Base-by-base conservation (phyloP, 179 eudicot genomes). In the Patellifolia procumbens region DNA sequence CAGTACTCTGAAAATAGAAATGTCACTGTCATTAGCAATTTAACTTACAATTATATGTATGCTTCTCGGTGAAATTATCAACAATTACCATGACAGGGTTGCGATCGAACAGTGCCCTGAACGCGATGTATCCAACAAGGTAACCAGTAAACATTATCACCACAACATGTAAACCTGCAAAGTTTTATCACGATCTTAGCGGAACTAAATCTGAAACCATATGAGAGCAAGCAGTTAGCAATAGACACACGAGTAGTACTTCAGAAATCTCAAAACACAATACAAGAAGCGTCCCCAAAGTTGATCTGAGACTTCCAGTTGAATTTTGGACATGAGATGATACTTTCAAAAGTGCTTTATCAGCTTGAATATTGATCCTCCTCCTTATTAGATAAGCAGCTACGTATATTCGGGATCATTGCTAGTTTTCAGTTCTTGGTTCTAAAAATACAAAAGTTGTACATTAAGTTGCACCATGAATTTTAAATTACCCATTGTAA, bases 101-200 rank as follows among this genome's bases (percentile, higher is more conserved):
- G 65, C 85, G 89, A 84, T 86, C 77, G 58, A 95, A 95, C 81
- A 95, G 83, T 17, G 99, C 99, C 76, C 97, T 88, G 85, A 95
- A 95, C 48, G 97, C 90, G 68, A 88, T 84, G 83, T 85, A 89
- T 76, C 99, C 99, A 70, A 95, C 82, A 78, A 95, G 83, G 82
- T 87, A 91, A 73, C 99, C 93, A 6, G 95, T 90, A 70, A 92
- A 92, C 99, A 92, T 95, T 32, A 84, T 87, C 55, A 95, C 82
- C 65, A 85, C 84, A 24, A 93, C 99, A 87, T 95, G 99, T 65
- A 95, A 76, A 74, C 97, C 97, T 92, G 97, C 76, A 74, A 78
- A 60, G 65, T 26, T 9, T 60, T 8, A 64, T 43, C 70, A 28
- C 19, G 34, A 70, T 42, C 35, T 65, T 29, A 80, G 73, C 45